A percentile compares a stretch with the other conserved stretches of the same genome.
Conservation (phyloP, 345 rosid genomes). For the Populus alba region DNA sequence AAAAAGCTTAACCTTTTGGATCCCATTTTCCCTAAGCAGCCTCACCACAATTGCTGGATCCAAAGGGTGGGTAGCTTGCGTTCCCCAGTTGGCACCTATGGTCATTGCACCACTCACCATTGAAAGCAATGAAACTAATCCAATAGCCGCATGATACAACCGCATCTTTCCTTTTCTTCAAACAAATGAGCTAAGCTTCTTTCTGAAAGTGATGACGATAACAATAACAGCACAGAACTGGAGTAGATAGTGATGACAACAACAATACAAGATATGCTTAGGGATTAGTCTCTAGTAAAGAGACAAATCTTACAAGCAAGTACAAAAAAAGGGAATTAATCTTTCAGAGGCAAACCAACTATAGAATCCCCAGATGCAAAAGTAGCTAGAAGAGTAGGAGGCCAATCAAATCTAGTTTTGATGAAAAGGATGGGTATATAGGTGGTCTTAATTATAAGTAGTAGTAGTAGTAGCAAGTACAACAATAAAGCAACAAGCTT, state of each 20-base stretch:
- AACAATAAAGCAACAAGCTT: background rate
- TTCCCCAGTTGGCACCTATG: slow-evolving; percentile 73
- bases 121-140: slow-evolving; percentile 24
- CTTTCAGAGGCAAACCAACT: background rate
- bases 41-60: slow-evolving; percentile 71
- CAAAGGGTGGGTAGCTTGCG: slow-evolving; percentile 73
- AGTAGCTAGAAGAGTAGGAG: background rate
- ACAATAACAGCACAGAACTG: background rate
- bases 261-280: background rate
- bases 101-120: slow-evolving; percentile 37
- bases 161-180: slow-evolving; percentile 18
- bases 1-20: slow-evolving; percentile 88
- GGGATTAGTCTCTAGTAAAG: background rate
- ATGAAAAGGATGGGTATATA: background rate
- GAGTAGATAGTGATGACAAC: background rate
- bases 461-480: background rate
- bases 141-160: slow-evolving; percentile 21
- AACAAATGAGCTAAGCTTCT: slow-evolving; percentile 1
- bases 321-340: background rate
- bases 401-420: background rate
- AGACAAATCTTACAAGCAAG: background rate
- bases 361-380: background rate
- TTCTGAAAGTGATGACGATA: background rate
- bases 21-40: slow-evolving; percentile 62
- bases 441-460: background rate